Conservation (phyloP, 768 basidiomycete genomes). For the Collybiopsis luxurians region DNA sequence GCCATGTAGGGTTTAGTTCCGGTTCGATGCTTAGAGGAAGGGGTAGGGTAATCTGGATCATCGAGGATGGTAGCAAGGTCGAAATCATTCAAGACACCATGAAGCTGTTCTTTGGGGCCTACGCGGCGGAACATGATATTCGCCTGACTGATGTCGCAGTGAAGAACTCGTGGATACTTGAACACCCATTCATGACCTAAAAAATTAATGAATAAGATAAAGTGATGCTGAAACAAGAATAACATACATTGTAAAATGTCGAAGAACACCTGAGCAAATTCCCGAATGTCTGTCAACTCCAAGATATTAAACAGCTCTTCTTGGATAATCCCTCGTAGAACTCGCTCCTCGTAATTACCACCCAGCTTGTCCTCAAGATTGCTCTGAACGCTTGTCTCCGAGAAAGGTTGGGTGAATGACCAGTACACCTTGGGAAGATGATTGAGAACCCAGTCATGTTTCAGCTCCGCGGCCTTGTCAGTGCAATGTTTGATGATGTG, state of each 20-base stretch:
- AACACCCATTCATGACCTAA: constrained; percentile 1
- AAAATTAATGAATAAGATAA: not conserved
- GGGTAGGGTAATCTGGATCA: not conserved
- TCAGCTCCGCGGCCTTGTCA: not conserved
- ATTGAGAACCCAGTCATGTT: not conserved
- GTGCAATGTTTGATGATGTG: not conserved
- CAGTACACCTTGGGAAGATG: not conserved
- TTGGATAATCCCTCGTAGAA: not conserved
- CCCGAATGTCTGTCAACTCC: not conserved
- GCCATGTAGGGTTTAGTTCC: not conserved
- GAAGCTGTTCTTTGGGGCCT: not conserved
- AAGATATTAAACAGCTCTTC: not conserved
- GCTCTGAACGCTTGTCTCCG: not conserved
- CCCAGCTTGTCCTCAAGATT: not conserved
- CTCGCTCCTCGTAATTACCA: not conserved
- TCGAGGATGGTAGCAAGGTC: not conserved
- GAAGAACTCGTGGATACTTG: not conserved
- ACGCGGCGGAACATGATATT: not conserved
- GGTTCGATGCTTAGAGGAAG: not conserved
- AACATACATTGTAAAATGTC: not conserved
- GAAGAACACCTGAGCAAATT: not conserved
- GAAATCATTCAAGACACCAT: constrained; percentile 3
- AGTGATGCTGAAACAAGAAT: not conserved
- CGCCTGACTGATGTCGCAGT: not conserved
- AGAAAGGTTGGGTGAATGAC: not conserved